Evolutionary conservation across 176 grass and related monocot genomes (phyloP).

Genomic region (Alloteropsis semialata): DNA sequence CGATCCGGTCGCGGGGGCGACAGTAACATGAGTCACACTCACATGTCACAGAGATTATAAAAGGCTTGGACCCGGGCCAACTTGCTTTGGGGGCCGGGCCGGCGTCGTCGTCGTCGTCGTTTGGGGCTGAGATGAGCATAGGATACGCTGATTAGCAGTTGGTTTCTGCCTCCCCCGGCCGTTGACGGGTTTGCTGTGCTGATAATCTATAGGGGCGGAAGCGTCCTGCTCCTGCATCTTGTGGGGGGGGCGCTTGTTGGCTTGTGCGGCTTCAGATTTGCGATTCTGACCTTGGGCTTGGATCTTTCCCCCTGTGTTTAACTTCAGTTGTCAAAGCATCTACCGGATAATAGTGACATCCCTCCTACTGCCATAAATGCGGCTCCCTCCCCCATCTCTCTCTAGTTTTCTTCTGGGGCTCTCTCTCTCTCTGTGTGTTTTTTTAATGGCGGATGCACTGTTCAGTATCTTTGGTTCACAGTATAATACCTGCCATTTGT

Average conservation of each 20-base stretch:
- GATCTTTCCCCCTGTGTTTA: constrained; percentile 20
- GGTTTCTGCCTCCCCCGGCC: not conserved
- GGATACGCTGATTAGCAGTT: constrained; percentile 3
- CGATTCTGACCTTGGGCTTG: constrained; percentile 43
- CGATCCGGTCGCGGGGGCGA: not conserved
- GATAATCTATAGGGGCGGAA: not conserved
- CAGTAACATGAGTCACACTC: constrained; percentile 38
- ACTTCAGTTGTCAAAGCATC: constrained; percentile 44
- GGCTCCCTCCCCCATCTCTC: not conserved
- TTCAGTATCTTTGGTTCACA: not conserved
- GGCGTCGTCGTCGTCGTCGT: too few species aligned
- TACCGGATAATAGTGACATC: constrained; percentile 55
- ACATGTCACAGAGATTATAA: constrained; percentile 4
- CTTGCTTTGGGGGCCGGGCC: not conserved
- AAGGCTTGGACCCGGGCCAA: constrained; percentile 13
- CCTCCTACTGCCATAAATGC: constrained; percentile 51
- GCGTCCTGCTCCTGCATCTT: not conserved
- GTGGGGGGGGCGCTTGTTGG: constrained; percentile 28
- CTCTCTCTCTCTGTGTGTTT: not conserved
- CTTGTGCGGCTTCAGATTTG: constrained; percentile 36
- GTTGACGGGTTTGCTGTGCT: not conserved
- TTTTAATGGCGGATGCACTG: not conserved
- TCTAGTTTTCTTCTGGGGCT: too few species aligned
- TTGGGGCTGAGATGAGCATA: not conserved
- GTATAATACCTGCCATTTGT: not conserved